Percentiles rank a stretch among this genome's conserved stretches.
phyloP scores from a whole-genome alignment of 768 basidiomycete genomes.

The Tylopilus cervinicoccineus region DNA sequence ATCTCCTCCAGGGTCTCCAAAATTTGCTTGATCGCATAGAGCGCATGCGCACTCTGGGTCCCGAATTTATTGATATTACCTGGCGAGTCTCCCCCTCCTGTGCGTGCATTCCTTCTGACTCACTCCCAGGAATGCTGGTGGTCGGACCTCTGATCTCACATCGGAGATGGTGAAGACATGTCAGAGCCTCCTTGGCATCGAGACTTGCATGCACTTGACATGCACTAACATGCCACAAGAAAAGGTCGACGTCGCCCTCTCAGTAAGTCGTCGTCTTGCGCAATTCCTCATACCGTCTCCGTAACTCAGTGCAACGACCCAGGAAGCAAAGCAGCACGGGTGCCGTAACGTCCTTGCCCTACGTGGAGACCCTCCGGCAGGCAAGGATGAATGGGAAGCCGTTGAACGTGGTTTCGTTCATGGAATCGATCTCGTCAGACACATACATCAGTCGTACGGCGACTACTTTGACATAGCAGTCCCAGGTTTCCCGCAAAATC shows the following conservation, averaged over 20 bases:
- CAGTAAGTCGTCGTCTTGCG: constrained; percentile 54
- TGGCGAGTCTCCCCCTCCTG: constrained; percentile 48
- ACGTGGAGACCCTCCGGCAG: constrained; percentile 87
- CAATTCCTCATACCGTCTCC: not conserved
- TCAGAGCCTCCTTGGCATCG: constrained; percentile 87
- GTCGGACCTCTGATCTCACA: constrained; percentile 91
- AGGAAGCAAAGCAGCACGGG: constrained; percentile 88
- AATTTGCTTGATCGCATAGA: constrained; percentile 98
- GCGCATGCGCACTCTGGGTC: constrained; percentile 91
- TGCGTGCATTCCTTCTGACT: constrained; percentile 3
- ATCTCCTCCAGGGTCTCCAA: constrained; percentile 48
- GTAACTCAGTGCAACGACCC: constrained; percentile 6
- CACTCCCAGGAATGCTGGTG: constrained; percentile 84
- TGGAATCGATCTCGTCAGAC: constrained; percentile 87
- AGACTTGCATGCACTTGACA: constrained; percentile 98
- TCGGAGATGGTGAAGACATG: constrained; percentile 93
- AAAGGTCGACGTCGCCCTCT: constrained; percentile 88
- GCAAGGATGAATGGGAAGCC: constrained; percentile 88
- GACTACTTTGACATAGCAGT: constrained; percentile 97
- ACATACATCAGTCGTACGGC: constrained; percentile 77
- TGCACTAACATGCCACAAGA: constrained; percentile 98
- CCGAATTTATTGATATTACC: constrained; percentile 98
- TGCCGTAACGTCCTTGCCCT: constrained; percentile 93
- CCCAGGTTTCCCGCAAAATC: constrained; percentile 87
- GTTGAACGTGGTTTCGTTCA: constrained; percentile 88